phyloP scores from a whole-genome alignment of 2,329 filamentous ascomycete genomes.

The Lachnellula suecica region DNA sequence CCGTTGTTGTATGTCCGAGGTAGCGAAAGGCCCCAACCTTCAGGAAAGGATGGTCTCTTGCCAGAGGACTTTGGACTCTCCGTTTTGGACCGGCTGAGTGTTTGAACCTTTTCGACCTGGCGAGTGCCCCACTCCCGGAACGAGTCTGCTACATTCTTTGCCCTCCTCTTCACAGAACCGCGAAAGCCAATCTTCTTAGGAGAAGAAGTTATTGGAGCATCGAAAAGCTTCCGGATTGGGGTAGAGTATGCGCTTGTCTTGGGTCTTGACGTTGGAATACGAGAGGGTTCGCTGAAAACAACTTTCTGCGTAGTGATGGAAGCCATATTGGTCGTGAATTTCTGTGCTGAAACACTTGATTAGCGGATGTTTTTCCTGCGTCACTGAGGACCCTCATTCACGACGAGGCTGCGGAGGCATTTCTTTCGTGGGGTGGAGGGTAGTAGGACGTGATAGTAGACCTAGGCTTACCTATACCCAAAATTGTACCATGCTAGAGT shows the following conservation, averaged over 20 bases:
- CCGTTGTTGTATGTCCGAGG: no score
- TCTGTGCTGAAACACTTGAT: not conserved
- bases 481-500: conserved; percentile 12
- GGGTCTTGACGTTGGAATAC: conserved; percentile 4
- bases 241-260: not conserved
- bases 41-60: no score
- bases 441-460: not conserved
- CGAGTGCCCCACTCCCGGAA: no score
- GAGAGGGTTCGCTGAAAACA: conserved; percentile 13
- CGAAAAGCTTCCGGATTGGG: not conserved
- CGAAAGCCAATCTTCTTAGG: conserved; percentile 4
- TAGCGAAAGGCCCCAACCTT: no score
- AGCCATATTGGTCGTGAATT: conserved; percentile 16
- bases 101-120: no score
- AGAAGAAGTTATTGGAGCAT: not conserved
- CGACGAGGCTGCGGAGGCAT: no score
- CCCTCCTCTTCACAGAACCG: not conserved
- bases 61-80: no score
- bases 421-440: no score
- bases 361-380: not conserved
- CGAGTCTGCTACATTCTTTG: no score
- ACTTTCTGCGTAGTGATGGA: conserved; percentile 8
- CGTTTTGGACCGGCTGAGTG: no score
- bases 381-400: no score
- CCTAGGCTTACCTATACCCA: conserved; percentile 14